These are phyloP conservation scores for Chlamydomonas incerta DNA, from an alignment of 139 green algal species.

Conservation along the genomic window DNA sequence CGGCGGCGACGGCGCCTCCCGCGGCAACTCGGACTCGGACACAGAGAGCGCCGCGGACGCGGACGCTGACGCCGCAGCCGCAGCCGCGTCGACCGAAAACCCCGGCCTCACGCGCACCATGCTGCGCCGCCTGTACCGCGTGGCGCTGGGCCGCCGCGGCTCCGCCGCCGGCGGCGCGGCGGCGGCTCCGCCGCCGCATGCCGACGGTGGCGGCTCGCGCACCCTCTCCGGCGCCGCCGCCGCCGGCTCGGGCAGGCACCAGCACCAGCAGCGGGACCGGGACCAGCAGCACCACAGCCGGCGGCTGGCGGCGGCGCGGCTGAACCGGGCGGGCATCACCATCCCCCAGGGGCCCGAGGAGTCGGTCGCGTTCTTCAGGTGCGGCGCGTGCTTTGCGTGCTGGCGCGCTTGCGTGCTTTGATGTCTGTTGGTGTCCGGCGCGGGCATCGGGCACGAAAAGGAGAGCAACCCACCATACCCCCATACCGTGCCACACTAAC, in stretches of 20 bases:
- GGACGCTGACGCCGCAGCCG: not conserved
- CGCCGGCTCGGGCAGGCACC: too few relatives aligned
- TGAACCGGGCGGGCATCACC: slow-evolving; percentile 13
- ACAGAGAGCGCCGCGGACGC: not conserved
- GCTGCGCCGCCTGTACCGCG: slow-evolving; percentile 6
- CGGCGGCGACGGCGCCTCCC: not conserved
- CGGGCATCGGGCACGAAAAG: too few relatives aligned
- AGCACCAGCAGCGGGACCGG: too few relatives aligned
- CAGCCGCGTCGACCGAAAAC: not conserved
- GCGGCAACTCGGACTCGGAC: not conserved
- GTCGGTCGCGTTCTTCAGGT: slow-evolving; percentile 18
- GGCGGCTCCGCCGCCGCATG: too few relatives aligned
- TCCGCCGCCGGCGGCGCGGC: not conserved
- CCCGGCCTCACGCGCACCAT: slow-evolving; percentile 15
- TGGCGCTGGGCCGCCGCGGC: not conserved
- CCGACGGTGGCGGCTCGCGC: not conserved
- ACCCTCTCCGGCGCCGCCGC: not conserved
- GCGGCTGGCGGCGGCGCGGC: not conserved
- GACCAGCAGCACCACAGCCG: too few relatives aligned
- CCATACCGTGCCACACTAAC: too few relatives aligned
- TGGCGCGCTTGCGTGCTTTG: too few relatives aligned
- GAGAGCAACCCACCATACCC: too few relatives aligned
- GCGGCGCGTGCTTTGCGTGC: not conserved
- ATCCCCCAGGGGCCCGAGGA: slow-evolving; percentile 17
- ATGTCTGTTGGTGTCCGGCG: too few relatives aligned